Evolutionary conservation across 1,284 basidiomycete species (phyloP), one percentile per base, ranked within the genome.

Genomic region (Ceratobasidium sp.): DNA sequence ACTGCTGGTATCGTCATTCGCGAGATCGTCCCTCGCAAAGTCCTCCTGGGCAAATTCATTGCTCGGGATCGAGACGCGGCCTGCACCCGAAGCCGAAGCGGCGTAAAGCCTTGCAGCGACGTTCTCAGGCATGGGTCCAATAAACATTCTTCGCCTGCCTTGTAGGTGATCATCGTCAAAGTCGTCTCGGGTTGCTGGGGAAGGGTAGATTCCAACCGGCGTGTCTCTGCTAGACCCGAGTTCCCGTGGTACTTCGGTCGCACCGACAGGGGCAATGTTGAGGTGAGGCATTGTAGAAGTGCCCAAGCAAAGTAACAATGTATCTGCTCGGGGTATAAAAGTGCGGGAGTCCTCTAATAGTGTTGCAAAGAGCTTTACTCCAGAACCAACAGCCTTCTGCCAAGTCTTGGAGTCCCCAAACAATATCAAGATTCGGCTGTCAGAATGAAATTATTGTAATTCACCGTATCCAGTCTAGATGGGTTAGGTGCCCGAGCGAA

Each of bases 121-220:
- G 68, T 84, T 87, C 78, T 89, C 86, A 14, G 89, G 90, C 83
- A 91, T 85, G 1, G 90, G 88, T 0, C 90, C 90, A 69, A 92
- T 82, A 73, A 81, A 81, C 27, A 79, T 72, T 14, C 81, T 78
- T 34, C 76, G 74, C 14, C 76, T 56, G n/a, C 53, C 68, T 11
- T 76, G 77, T n/a, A 76, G 53, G 73, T 80, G 78, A 48, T 78
- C 76, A 72, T 76, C 74, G 29, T 77, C 63, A 14, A 66, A 41
- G 22, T 41, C 41, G 27, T 64, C 59, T 64, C 59, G 64, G 13
- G 65, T 71, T 24, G 56, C 68, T 64, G 74, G 73, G 31, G 68
- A 54, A 63, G 73, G 74, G 24, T 48, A 51, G 24, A 76, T 24
- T 51, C 66, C 58, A 48, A 62, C 63, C 22, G 76, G 61, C 27